Conservation (phyloP, 2,329 filamentous ascomycete genomes). For the Fusarium sp. region DNA sequence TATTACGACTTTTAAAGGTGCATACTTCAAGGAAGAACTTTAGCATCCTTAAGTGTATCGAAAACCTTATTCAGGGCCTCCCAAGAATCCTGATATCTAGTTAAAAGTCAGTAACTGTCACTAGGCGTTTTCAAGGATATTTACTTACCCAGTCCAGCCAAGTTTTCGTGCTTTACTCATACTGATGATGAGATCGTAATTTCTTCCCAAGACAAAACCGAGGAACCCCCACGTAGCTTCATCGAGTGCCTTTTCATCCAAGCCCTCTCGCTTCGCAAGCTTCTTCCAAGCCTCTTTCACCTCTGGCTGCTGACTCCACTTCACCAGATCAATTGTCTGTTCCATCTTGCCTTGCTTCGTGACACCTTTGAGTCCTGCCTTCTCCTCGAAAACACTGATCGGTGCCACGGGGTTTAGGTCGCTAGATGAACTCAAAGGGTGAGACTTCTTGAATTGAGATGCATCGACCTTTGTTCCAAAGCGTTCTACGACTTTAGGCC, state of each 20-base stretch:
- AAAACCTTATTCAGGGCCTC: not conserved
- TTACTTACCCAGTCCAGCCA: slow-evolving; percentile 4
- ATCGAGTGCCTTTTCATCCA: slow-evolving; percentile 6
- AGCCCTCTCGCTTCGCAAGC: not conserved
- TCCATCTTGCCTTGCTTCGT: not conserved
- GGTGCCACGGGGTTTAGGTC: not conserved
- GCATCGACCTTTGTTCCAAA: not conserved
- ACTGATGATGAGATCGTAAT: slow-evolving; percentile 12
- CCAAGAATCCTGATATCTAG: slow-evolving; percentile 7
- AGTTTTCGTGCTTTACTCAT: slow-evolving; percentile 6
- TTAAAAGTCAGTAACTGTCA: not conserved
- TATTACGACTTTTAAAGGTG: not conserved
- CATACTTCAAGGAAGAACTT: not conserved
- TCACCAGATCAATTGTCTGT: not conserved
- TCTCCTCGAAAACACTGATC: not conserved
- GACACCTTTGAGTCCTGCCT: not conserved
- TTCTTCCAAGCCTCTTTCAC: slow-evolving; percentile 6
- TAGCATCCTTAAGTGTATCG: not conserved
- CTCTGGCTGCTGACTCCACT: slow-evolving; percentile 6
- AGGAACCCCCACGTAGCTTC: slow-evolving; percentile 11
- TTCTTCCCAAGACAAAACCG: slow-evolving; percentile 6
- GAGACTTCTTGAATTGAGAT: not conserved
- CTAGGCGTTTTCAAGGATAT: rapidly evolving
- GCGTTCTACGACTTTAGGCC: not conserved
- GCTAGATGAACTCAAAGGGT: not conserved